phyloP scores from a whole-genome alignment of 257 asterid species.

The Salvia hispanica region DNA sequence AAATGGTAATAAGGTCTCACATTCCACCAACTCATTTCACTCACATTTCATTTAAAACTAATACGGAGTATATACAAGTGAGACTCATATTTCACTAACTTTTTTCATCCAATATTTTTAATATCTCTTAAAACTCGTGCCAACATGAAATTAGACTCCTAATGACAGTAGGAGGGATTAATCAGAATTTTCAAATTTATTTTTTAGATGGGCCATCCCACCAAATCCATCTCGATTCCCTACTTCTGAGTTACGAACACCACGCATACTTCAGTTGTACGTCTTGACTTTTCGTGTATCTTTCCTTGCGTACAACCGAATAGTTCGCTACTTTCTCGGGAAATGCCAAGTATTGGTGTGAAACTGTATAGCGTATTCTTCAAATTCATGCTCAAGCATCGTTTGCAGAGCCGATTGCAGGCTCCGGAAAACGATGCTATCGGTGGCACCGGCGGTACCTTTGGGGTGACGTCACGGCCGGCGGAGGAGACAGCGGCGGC shows the following conservation, averaged over 20 bases:
- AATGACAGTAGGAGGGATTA: too few relatives aligned
- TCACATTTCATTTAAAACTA: too few relatives aligned
- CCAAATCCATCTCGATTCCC: slow-evolving; percentile 33
- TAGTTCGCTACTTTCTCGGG: slow-evolving; percentile 22
- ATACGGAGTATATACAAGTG: too few relatives aligned
- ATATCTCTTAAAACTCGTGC: too few relatives aligned
- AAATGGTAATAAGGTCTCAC: too few relatives aligned
- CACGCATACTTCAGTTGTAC: slow-evolving; percentile 31
- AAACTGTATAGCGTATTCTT: slow-evolving; percentile 88
- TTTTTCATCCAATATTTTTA: too few relatives aligned
- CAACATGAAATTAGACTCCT: too few relatives aligned
- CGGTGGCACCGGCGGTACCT: slow-evolving; percentile 43
- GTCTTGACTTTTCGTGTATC: slow-evolving; percentile 7
- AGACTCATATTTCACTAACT: too few relatives aligned
- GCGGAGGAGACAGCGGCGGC: slow-evolving; percentile 71
- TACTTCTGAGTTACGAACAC: slow-evolving; percentile 15
- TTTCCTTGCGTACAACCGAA: slow-evolving; percentile 17
- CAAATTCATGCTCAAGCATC: slow-evolving; percentile 88
- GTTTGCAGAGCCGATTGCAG: slow-evolving; percentile 78
- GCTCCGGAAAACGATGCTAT: slow-evolving; percentile 36
- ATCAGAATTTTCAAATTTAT: not conserved
- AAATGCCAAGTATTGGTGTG: slow-evolving; percentile 95
- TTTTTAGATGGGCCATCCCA: slow-evolving; percentile 20
- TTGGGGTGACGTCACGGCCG: slow-evolving; percentile 90
- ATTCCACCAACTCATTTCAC: too few relatives aligned